phyloP scores from a whole-genome alignment of 768 basidiomycete genomes.

The Podaxis sp. region DNA sequence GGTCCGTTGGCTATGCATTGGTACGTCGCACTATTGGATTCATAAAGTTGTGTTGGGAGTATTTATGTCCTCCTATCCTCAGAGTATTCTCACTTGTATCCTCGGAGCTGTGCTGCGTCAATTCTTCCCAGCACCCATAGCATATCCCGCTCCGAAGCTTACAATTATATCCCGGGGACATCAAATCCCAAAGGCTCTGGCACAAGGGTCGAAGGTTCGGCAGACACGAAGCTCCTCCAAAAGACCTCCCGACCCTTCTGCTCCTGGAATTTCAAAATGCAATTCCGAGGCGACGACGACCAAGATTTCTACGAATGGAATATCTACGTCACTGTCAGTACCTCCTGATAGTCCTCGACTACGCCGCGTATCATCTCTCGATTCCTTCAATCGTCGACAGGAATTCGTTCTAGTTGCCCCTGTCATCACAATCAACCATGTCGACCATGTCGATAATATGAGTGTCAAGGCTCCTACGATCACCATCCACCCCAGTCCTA shows the following conservation, averaged over 20 bases:
- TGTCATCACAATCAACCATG: slow-evolving; percentile 10
- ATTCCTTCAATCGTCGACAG: neutral
- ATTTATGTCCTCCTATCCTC: neutral
- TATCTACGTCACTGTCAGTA: neutral
- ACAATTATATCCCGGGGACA: neutral
- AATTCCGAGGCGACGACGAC: neutral
- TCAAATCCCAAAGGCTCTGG: neutral
- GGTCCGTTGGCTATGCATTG: slow-evolving; percentile 5
- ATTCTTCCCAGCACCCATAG: neutral
- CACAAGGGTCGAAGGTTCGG: neutral
- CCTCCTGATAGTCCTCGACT: neutral
- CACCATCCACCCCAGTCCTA: neutral
- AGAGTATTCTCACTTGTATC: slow-evolving; percentile 8
- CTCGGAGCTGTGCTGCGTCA: slow-evolving; percentile 5
- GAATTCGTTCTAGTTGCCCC: slow-evolving; percentile 4
- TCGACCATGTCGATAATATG: slow-evolving; percentile 6
- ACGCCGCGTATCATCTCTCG: slow-evolving; percentile 2
- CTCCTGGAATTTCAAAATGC: neutral
- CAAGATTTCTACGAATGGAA: neutral
- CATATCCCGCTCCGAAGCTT: neutral
- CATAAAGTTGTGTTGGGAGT: neutral
- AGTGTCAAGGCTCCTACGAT: slow-evolving; percentile 4
- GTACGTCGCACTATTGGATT: neutral
- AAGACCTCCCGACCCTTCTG: neutral
- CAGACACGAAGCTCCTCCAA: neutral